Conservation (phyloP, 306 rosid genomes). For the Canavalia ensiformis region DNA sequence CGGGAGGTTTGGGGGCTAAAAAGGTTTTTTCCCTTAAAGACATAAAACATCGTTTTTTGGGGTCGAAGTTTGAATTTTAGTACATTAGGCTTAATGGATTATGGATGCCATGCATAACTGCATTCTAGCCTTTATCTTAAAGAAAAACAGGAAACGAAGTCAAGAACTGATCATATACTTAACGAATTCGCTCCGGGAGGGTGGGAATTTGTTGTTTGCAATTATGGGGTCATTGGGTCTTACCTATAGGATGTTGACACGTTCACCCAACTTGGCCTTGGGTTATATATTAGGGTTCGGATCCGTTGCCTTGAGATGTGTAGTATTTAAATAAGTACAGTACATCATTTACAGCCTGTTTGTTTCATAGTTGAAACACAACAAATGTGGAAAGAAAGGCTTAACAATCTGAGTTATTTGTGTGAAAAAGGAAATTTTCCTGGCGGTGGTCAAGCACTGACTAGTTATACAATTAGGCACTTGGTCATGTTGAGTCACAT, state of each 20-base stretch:
- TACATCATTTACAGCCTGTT: not conserved
- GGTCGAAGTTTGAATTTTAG: conserved; percentile 13
- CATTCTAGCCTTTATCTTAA: not conserved
- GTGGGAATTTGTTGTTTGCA: conserved; percentile 13
- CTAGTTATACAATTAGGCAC: not conserved
- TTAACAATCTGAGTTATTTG: not conserved
- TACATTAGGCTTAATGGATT: conserved; percentile 1
- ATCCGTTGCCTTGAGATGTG: not conserved
- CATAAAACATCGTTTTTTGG: not conserved
- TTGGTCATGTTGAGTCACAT: not conserved
- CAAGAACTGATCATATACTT: not conserved
- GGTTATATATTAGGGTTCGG: not conserved
- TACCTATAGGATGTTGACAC: conserved; percentile 24
- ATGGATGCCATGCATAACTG: not conserved
- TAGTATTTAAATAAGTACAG: not conserved
- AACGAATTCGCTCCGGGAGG: not conserved
- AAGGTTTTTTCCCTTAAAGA: not conserved
- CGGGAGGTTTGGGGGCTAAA: not conserved
- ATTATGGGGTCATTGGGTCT: not conserved
- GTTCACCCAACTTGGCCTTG: not conserved
- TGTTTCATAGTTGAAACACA: not conserved
- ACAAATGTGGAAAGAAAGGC: not conserved
- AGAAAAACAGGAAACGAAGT: not conserved
- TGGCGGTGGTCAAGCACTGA: not conserved
- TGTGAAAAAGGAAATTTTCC: not conserved